A percentile compares a stretch with the other conserved stretches of the same genome.
Evolutionary conservation across 257 asterid species (phyloP).

Genomic region (Solanum virginianum): DNA sequence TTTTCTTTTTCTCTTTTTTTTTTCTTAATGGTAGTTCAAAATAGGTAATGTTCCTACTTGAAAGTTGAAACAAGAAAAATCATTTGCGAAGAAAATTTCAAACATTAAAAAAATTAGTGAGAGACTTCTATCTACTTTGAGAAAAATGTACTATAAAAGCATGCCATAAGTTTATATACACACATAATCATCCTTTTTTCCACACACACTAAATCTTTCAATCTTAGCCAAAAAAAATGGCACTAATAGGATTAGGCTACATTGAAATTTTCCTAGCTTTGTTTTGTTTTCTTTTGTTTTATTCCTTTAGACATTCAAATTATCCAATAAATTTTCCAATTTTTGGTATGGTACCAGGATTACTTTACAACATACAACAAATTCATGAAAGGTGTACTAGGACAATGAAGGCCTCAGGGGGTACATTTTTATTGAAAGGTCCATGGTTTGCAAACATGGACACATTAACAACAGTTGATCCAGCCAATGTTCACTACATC

Average conservation of each 20-base stretch:
- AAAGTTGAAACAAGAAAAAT: not conserved
- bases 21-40: not conserved
- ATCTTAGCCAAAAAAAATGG: not conserved
- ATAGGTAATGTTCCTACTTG: not conserved
- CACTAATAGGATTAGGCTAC: not conserved
- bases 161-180: not conserved
- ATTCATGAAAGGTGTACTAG: conserved; percentile 19
- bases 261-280: conserved; percentile 13
- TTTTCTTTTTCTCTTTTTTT: too few species aligned
- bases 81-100: not conserved
- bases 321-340: conserved; percentile 29
- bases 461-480: conserved; percentile 32
- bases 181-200: not conserved
- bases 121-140: not conserved
- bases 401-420: conserved; percentile 11
- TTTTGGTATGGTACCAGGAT: conserved; percentile 31
- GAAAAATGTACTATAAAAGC: not conserved
- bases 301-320: not conserved
- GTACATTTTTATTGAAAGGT: conserved; percentile 32
- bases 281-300: conserved; percentile 10
- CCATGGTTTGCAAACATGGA: conserved; percentile 44
- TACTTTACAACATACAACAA: conserved; percentile 13
- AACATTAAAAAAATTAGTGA: not conserved
- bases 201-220: not conserved
- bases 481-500: conserved; percentile 37